These are phyloP conservation scores for Teunomyces kruisii DNA, from an alignment of 805 yeast genomes.

Conservation along the genomic window DNA sequence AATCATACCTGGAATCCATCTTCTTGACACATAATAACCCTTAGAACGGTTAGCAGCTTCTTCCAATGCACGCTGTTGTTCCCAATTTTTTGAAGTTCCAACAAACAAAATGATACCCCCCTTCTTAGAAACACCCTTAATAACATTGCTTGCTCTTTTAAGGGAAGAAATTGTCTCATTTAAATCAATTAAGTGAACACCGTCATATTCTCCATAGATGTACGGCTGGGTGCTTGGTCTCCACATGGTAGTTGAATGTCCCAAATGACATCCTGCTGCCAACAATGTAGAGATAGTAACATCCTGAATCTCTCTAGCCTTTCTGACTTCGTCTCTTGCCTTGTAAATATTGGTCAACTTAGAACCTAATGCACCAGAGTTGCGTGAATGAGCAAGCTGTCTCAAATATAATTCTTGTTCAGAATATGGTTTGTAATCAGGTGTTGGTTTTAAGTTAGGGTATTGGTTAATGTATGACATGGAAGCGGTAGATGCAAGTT, in stretches of 20 bases:
- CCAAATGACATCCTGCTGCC: conserved; percentile 94
- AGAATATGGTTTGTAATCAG: conserved; percentile 65
- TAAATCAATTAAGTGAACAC: conserved; percentile 87
- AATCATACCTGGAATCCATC: conserved; percentile 95
- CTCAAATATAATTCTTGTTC: conserved; percentile 76
- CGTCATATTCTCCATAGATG: conserved; percentile 84
- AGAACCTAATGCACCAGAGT: conserved; percentile 64
- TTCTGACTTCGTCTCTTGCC: conserved; percentile 64
- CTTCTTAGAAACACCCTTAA: conserved; percentile 73
- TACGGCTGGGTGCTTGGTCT: conserved; percentile 83
- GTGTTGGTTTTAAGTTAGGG: conserved; percentile 66
- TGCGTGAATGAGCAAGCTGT: conserved; percentile 59
- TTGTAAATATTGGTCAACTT: conserved; percentile 58
- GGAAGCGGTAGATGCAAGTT: conserved; percentile 31
- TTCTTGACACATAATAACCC: conserved; percentile 77
- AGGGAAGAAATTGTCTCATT: conserved; percentile 77
- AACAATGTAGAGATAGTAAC: conserved; percentile 67
- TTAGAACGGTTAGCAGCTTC: conserved; percentile 74
- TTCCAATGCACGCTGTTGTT: conserved; percentile 68
- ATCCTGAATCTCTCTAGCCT: conserved; percentile 58
- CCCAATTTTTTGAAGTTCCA: conserved; percentile 73
- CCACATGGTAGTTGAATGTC: conserved; percentile 80
- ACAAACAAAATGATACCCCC: conserved; percentile 86
- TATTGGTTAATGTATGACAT: conserved; percentile 35
- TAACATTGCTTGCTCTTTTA: conserved; percentile 82